Base-by-base conservation (phyloP, 83 land plant genomes). In the Diphasiastrum complanatum region DNA sequence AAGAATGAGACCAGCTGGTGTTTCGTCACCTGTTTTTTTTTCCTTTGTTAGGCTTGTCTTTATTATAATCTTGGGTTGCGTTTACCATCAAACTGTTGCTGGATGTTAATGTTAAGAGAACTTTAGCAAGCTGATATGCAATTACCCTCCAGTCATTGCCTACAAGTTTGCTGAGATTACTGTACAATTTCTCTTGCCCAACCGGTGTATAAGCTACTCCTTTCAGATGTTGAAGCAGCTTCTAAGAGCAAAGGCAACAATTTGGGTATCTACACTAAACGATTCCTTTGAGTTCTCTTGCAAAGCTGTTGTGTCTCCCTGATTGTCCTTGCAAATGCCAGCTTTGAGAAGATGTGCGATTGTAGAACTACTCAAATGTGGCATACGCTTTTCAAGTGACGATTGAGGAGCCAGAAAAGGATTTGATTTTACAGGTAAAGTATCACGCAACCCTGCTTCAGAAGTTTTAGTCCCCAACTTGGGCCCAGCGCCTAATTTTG, bases 361-460 rank as follows among this genome's bases (percentile, higher is more conserved):
- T 52, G 72, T 81, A 45, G 83, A 61, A 56, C 82, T 71, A 50
- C 77, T 69, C 47, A 87, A 53, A 45, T 81, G 76, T 30, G 84
- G 69, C 23, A 54, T 66, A 47, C 73, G 67, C 32, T 51, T 78
- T 38, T 69, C 72, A 65, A 65, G 25, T 4, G 61, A 30, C 54
- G 73, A 66, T 33, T 48, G 56, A 32, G 75, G 50, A 2, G 60
- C 58, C 5, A 43, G 25, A 67, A 61, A 67, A 32, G 43, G 49
- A 31, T 24, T 49, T 51, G 63, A 68, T 30, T 65, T 66, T 29
- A 14, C 59, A 34, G 51, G 54, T 26, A 40, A 45, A 61, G 56
- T 28, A 32, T 40, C 47, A 24, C 55, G 53, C 38, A 27, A 12
- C 43, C 28, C 67, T 16, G 20, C 47, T 50, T 63, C 33, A 5